Percentiles rank a stretch among this genome's conserved stretches.
Evolutionary conservation across 768 basidiomycete genomes (phyloP).

Genomic region (Tulasnella sp.): DNA sequence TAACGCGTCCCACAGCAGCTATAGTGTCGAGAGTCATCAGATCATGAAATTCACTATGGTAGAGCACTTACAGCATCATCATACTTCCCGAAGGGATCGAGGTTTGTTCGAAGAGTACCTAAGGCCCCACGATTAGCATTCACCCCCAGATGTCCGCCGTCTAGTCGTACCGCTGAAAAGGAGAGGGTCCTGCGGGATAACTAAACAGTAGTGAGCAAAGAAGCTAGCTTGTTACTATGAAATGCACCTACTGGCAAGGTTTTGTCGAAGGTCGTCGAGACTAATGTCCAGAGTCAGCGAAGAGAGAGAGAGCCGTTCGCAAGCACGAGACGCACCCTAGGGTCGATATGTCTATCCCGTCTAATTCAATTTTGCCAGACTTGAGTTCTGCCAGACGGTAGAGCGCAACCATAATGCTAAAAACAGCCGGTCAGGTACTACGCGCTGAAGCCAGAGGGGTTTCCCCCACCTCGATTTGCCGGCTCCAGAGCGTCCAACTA

Average conservation of each 20-base stretch:
- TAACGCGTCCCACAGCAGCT: not conserved
- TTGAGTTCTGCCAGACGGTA: conserved; percentile 74
- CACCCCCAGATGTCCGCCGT: not conserved
- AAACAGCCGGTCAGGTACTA: not conserved
- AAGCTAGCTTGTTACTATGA: not conserved
- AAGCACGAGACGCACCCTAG: conserved; percentile 37
- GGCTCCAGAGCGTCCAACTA: conserved; percentile 48
- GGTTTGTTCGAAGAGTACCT: conserved; percentile 62
- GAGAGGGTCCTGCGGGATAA: conserved; percentile 71
- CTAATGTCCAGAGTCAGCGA: not conserved
- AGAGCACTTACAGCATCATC: conserved; percentile 37
- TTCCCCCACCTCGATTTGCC: conserved; percentile 52
- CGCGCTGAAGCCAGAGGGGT: not conserved
- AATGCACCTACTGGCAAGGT: not conserved
- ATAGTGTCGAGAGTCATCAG: not conserved
- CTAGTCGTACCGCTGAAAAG: conserved; percentile 45
- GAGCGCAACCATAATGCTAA: conserved; percentile 65
- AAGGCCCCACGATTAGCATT: not conserved
- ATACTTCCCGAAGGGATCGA: conserved; percentile 77
- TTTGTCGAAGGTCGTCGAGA: not conserved
- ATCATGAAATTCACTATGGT: not conserved
- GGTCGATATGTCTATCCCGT: conserved; percentile 72
- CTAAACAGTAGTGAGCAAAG: conserved; percentile 3
- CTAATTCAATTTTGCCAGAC: conserved; percentile 64
- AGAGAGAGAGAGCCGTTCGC: too few relatives aligned